phyloP scores from a whole-genome alignment of 768 basidiomycete species.

The Termitomyces sp. region DNA sequence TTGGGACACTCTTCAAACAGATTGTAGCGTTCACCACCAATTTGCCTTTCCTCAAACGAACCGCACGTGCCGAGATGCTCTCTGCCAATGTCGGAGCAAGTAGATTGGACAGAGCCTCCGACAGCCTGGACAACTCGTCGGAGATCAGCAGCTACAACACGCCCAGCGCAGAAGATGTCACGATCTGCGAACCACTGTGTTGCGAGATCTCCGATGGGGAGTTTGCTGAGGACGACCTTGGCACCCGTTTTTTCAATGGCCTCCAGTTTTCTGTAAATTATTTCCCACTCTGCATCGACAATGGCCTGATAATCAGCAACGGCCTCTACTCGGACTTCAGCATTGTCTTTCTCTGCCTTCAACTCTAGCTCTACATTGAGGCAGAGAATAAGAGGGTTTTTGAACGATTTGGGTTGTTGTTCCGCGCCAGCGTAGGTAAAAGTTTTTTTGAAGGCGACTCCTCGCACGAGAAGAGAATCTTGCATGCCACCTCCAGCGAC shows the following conservation, averaged over 20 bases:
- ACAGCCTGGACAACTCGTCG: slow-evolving; percentile 94
- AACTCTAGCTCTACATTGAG: slow-evolving; percentile 97
- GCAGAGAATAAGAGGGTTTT: slow-evolving; percentile 83
- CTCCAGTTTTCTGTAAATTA: slow-evolving; percentile 95
- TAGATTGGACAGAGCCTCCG: slow-evolving; percentile 92
- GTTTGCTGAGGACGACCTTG: slow-evolving; percentile 94
- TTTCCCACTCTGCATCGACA: slow-evolving; percentile 99
- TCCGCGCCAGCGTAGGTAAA: slow-evolving; percentile 99
- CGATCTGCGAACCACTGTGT: slow-evolving; percentile 99
- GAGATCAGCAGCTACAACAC: slow-evolving; percentile 85
- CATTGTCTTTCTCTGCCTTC: slow-evolving; percentile 99
- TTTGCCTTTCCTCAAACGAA: slow-evolving; percentile 87
- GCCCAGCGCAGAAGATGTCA: slow-evolving; percentile 97
- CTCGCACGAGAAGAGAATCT: slow-evolving; percentile 83
- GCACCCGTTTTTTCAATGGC: slow-evolving; percentile 96
- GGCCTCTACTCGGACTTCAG: slow-evolving; percentile 94
- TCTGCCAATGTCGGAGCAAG: slow-evolving; percentile 84
- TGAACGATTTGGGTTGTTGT: slow-evolving; percentile 94
- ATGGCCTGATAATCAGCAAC: slow-evolving; percentile 99
- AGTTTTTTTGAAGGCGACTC: slow-evolving; percentile 99
- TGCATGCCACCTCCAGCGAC: slow-evolving; percentile 97
- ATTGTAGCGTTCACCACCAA: slow-evolving; percentile 96
- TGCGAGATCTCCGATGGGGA: slow-evolving; percentile 97
- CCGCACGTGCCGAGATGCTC: slow-evolving; percentile 96
- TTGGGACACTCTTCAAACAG: slow-evolving; percentile 90